phyloP scores from a whole-genome alignment of 345 rosid species.

The Lepidium aucheri region DNA sequence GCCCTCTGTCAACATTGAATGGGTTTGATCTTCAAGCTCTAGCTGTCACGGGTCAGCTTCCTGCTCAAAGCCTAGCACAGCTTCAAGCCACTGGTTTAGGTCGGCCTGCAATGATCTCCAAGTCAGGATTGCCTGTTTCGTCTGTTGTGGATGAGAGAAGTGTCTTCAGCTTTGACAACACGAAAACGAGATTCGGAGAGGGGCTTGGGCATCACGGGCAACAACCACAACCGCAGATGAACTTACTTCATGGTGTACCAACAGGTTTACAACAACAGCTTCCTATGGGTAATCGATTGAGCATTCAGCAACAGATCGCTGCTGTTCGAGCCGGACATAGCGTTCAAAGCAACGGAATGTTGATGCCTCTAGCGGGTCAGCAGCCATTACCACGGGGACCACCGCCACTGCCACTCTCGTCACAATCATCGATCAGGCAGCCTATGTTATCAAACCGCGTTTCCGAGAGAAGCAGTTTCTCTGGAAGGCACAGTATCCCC shows the following conservation, averaged over 20 bases:
- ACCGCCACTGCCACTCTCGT: not conserved
- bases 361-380: slow-evolving; percentile 47
- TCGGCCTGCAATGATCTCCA: slow-evolving; percentile 44
- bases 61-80: slow-evolving; percentile 80
- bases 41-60: slow-evolving; percentile 77
- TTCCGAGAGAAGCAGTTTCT: slow-evolving; percentile 28
- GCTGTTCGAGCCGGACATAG: slow-evolving; percentile 32
- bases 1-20: slow-evolving; percentile 48
- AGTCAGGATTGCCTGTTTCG: slow-evolving; percentile 37
- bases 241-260: slow-evolving; percentile 71
- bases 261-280: slow-evolving; percentile 54
- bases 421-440: slow-evolving; percentile 45
- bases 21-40: slow-evolving; percentile 81
- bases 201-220: slow-evolving; percentile 44
- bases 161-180: slow-evolving; percentile 74
- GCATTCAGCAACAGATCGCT: slow-evolving; percentile 34
- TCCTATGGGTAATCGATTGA: slow-evolving; percentile 25
- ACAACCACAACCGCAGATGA: slow-evolving; percentile 25
- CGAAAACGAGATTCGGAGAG: slow-evolving; percentile 68
- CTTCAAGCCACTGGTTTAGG: slow-evolving; percentile 86
- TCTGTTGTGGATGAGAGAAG: slow-evolving; percentile 69
- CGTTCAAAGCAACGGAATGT: slow-evolving; percentile 31
- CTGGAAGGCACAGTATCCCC: slow-evolving; percentile 37
- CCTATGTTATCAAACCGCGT: slow-evolving; percentile 44
- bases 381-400: slow-evolving; percentile 22